Base-by-base conservation (phyloP, 805 yeast genomes). In the Crinitomyces ghanaensis region DNA sequence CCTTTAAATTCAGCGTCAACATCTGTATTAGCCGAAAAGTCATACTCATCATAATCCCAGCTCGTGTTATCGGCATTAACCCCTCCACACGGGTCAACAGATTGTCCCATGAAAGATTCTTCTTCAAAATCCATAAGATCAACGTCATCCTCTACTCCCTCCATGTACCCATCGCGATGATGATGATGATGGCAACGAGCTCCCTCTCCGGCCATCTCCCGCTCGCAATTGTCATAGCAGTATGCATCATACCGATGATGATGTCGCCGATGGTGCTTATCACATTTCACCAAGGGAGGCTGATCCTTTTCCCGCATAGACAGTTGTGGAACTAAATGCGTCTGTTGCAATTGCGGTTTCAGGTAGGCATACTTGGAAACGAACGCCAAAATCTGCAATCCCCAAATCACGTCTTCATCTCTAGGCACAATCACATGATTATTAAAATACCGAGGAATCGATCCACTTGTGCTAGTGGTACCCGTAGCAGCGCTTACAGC, bases 361-460 rank as follows among this genome's bases (percentile, higher is more conserved):
- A 86, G 61, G 40, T 73, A 69, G 0, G 95, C 77, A 49, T 91
- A 88, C 56, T 88, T 88, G 4, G 96, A 85, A 26, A 86, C 82
- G 55, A 85, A 88, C 9, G 97, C 97, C 32, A 91, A 57, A 14
- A 91, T 65, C 55, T 88, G 97, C 34, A 88, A 62, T 3, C 94
- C 79, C 95, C 95, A 85, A 23, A 84, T 76, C 12, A 88, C 82
- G 51, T 88, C 98, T 52, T 88, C 96, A 42, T 82, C 93, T 36
- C 83, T 70, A 1, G 96, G 96, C 4, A 85, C 69, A n/a, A 86
- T 66, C 15, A 76, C 73, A 2, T 94, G 93, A 26, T 78, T 58
- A 30, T 63, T 55, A 46, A 75, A 75, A 16, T 57, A 56, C 33
- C 83, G 61, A 15, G 81, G 81, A 12, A 44, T 34, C 6, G 42